phyloP scores from a whole-genome alignment of 2,329 filamentous ascomycete species.

The Orbilia javanica region DNA sequence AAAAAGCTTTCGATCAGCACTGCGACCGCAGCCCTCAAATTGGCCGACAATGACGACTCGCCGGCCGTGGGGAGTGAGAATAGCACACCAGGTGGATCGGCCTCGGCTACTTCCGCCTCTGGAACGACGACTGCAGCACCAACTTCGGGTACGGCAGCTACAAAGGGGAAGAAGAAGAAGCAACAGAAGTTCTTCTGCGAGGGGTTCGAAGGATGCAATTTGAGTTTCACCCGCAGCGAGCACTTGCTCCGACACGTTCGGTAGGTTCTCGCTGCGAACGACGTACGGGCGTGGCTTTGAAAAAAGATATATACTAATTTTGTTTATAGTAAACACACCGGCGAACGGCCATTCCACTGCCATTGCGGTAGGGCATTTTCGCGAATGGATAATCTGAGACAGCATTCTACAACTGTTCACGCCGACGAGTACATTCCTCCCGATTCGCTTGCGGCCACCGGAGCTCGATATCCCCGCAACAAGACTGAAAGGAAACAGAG shows the following conservation, averaged over 20 bases:
- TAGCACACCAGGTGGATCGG: conserved; percentile 51
- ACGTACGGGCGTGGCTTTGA: conserved; percentile 26
- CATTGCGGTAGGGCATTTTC: conserved; percentile 95
- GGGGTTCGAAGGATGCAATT: conserved; percentile 89
- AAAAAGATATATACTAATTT: conserved; percentile 22
- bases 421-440: conserved; percentile 96
- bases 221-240: conserved; percentile 96
- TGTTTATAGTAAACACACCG: conserved; percentile 85
- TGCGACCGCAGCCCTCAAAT: conserved; percentile 55
- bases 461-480: conserved; percentile 90
- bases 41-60: conserved; percentile 54
- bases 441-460: conserved; percentile 91
- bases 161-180: conserved; percentile 91
- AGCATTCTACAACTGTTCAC: conserved; percentile 97
- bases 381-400: conserved; percentile 90
- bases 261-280: conserved; percentile 67
- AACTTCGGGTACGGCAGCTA: conserved; percentile 22
- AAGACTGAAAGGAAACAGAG: conserved; percentile 85
- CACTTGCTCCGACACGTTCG: conserved; percentile 94
- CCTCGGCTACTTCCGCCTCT: conserved; percentile 47
- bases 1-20: conserved; percentile 59
- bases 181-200: conserved; percentile 96
- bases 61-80: conserved; percentile 45
- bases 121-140: conserved; percentile 21
- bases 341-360: conserved; percentile 95